Evolutionary conservation across 2,329 filamentous ascomycete genomes (phyloP).

Genomic region (Ophiostoma sp.): DNA sequence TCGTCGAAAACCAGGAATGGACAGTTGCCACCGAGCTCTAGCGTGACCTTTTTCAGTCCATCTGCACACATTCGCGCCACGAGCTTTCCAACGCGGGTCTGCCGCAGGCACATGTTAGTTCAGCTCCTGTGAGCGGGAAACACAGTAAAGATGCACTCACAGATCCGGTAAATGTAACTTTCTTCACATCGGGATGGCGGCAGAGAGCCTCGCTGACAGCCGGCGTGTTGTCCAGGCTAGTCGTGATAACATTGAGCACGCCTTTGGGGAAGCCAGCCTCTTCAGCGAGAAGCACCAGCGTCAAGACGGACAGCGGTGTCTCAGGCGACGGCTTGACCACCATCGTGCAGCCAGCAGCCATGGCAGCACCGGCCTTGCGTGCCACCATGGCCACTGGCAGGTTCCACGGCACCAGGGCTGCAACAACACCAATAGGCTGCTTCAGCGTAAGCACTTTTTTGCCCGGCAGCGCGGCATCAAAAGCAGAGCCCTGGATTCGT

Average conservation of each 20-base stretch:
- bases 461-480: conserved; percentile 53
- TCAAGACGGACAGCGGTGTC: conserved; percentile 35
- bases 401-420: conserved; percentile 67
- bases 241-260: conserved; percentile 82
- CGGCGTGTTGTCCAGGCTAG: conserved; percentile 46
- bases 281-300: conserved; percentile 34
- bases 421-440: conserved; percentile 64
- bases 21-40: conserved; percentile 68
- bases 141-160: background rate
- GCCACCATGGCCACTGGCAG: conserved; percentile 63
- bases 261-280: conserved; percentile 57
- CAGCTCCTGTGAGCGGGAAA: no score
- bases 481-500: conserved; percentile 52
- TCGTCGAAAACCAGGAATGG: conserved; percentile 62
- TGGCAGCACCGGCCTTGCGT: conserved; percentile 60
- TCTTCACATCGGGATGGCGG: conserved; percentile 35
- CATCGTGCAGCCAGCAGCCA: conserved; percentile 70
- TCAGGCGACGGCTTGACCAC: conserved; percentile 64
- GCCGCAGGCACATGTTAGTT: conserved; percentile 50
- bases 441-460: conserved; percentile 66
- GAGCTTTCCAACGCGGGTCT: conserved; percentile 62
- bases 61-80: conserved; percentile 35
- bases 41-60: conserved; percentile 57
- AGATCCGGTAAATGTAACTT: conserved; percentile 69
- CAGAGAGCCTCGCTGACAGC: conserved; percentile 40